Evolutionary conservation across 2,329 filamentous ascomycete species (phyloP).

Genomic region (Aureobasidium zeae): DNA sequence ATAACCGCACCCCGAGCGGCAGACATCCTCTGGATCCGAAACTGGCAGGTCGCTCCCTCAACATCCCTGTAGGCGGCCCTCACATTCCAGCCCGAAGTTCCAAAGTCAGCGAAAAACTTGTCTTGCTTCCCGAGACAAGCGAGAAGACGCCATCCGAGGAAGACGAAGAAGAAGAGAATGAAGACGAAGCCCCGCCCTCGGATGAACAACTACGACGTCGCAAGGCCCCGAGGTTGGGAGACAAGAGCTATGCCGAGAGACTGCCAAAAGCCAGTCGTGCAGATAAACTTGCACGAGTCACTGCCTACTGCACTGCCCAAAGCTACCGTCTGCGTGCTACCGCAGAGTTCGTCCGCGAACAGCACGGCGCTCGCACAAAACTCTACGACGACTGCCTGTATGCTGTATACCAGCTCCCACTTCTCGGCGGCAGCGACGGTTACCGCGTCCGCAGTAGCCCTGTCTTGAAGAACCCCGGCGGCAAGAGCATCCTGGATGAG

Average conservation of each 20-base stretch:
- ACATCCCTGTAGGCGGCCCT: constrained; percentile 33
- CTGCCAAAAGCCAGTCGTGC: constrained; percentile 73
- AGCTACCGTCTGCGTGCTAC: constrained; percentile 82
- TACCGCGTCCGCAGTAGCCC: constrained; percentile 85
- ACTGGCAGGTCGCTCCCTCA: constrained; percentile 44
- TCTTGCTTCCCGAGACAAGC: constrained; percentile 75
- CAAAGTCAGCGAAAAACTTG: constrained; percentile 94
- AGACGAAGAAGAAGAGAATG: constrained; percentile 36
- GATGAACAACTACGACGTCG: constrained; percentile 59
- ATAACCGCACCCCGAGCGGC: constrained; percentile 41
- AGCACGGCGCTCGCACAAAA: constrained; percentile 86
- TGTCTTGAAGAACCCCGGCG: constrained; percentile 83
- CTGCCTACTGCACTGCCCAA: constrained; percentile 92
- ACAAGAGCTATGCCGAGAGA: constrained; percentile 91
- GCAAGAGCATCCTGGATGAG: constrained; percentile 84
- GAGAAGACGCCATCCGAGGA: constrained; percentile 34
- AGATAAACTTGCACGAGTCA: constrained; percentile 71
- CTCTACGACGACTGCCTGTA: constrained; percentile 97
- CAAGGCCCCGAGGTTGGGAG: constrained; percentile 49
- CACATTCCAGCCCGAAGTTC: constrained; percentile 76
- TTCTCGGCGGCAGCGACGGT: constrained; percentile 76
- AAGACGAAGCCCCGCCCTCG: constrained; percentile 48
- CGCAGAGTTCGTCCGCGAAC: constrained; percentile 79
- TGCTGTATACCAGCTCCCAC: constrained; percentile 83
- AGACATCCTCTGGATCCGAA: constrained; percentile 46